These are phyloP conservation scores for Daldinia eschscholtzii DNA, from an alignment of 2,329 filamentous ascomycete genomes.

Conservation along the genomic window DNA sequence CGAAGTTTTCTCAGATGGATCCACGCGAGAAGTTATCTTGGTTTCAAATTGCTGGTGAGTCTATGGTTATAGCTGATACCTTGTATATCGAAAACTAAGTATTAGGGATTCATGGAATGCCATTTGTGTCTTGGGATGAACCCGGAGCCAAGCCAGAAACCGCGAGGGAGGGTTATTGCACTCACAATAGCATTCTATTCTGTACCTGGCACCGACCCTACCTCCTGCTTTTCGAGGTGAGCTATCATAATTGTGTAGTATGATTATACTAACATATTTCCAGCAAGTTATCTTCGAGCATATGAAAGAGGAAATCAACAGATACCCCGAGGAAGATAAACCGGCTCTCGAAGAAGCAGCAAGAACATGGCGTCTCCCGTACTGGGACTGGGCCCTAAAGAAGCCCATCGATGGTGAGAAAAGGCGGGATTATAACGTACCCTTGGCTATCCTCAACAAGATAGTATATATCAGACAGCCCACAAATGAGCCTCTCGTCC, in stretches of 20 bases:
- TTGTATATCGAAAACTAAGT: neutral
- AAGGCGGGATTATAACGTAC: neutral
- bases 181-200: slow-evolving; percentile 5
- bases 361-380: neutral
- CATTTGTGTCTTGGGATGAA: slow-evolving; percentile 4
- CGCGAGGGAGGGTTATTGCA: neutral
- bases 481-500: neutral
- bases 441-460: neutral
- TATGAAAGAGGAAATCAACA: neutral
- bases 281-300: neutral
- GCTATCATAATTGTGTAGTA: neutral
- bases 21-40: slow-evolving; percentile 2
- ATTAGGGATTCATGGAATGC: slow-evolving; percentile 3
- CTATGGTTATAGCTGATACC: neutral
- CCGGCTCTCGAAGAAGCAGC: neutral
- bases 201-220: slow-evolving; percentile 2
- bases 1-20: neutral
- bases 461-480: neutral
- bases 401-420: neutral
- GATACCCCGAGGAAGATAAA: neutral
- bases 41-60: slow-evolving; percentile 9
- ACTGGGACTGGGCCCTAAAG: neutral
- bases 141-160: neutral
- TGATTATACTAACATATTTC: neutral
- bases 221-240: slow-evolving; percentile 1